Conservation (phyloP, 1,284 basidiomycete genomes). For the Ceratobasidium sp. region DNA sequence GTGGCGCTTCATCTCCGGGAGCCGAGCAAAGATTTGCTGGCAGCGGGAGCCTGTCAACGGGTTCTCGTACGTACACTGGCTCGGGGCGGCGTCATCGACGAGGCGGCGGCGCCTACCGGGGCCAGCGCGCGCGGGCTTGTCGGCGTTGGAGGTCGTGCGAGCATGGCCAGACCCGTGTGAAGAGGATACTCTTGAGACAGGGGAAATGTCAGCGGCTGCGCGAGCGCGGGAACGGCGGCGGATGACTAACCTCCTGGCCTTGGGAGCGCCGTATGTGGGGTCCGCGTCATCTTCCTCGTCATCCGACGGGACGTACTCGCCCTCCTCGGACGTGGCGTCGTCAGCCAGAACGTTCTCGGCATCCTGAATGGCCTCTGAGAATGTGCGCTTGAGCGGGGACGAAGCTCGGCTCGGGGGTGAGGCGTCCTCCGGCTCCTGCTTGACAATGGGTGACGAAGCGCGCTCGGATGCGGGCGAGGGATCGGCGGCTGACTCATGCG, state of each 20-base stretch:
- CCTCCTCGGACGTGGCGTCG: conserved; percentile 27
- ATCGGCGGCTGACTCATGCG: background rate
- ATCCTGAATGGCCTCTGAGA: background rate
- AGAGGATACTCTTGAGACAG: background rate
- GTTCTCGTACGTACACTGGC: conserved; percentile 41
- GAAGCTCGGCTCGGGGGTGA: conserved; percentile 10
- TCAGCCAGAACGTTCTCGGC: background rate
- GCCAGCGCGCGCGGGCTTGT: conserved; percentile 31
- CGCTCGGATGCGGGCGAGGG: background rate
- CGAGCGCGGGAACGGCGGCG: background rate
- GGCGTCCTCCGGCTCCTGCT: conserved; percentile 23
- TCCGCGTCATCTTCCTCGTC: conserved; percentile 40
- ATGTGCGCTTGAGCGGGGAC: conserved; percentile 20
- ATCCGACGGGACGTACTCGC: conserved; percentile 39
- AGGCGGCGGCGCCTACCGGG: conserved; percentile 23
- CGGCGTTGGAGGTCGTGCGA: conserved; percentile 22
- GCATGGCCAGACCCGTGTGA: conserved; percentile 17
- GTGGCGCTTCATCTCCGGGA: conserved; percentile 41
- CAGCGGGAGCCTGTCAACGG: conserved; percentile 23
- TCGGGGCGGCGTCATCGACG: conserved; percentile 39
- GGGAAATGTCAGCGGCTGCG: background rate
- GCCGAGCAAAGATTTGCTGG: conserved; percentile 40
- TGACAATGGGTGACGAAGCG: conserved; percentile 24
- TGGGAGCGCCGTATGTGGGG: conserved; percentile 33
- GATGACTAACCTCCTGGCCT: conserved; percentile 33